Conservation (phyloP, 2,329 filamentous ascomycete species). For the Aspergillus persii region DNA sequence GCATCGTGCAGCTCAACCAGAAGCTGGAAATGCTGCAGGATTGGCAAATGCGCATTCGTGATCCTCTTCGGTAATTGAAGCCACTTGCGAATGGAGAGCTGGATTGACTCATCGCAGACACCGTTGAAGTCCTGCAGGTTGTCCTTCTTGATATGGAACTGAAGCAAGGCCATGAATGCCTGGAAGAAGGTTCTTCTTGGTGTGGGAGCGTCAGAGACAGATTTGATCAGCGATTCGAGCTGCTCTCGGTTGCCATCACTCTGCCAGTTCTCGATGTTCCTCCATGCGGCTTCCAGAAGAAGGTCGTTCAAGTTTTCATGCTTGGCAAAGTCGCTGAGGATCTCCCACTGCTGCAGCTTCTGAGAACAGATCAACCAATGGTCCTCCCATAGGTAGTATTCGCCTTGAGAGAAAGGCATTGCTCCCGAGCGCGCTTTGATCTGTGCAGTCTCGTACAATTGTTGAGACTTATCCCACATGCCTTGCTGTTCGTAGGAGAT, state of each 20-base stretch:
- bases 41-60: constrained; percentile 90
- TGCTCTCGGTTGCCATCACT: constrained; percentile 81
- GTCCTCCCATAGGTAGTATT: constrained; percentile 99
- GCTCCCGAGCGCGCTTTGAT: constrained; percentile 95
- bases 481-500: constrained; percentile 98
- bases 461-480: constrained; percentile 99
- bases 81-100: constrained; percentile 97
- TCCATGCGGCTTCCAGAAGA: constrained; percentile 91
- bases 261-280: constrained; percentile 93
- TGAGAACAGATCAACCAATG: constrained; percentile 98
- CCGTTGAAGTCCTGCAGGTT: constrained; percentile 76
- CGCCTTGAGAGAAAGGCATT: constrained; percentile 91
- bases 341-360: constrained; percentile 98
- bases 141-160: constrained; percentile 88
- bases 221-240: constrained; percentile 90
- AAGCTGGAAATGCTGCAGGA: constrained; percentile 97
- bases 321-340: constrained; percentile 94
- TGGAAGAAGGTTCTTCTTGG: constrained; percentile 95
- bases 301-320: constrained; percentile 98
- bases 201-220: constrained; percentile 94
- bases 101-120: constrained; percentile 93
- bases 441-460: constrained; percentile 93
- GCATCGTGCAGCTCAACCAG: constrained; percentile 96
- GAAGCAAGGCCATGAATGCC: constrained; percentile 94
- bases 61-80: constrained; percentile 93